phyloP scores from a whole-genome alignment of 129 eudicot genomes.

The sunflower (Helianthus annuus) region HanXRQr2.0-SUNRISE NC_035433.2:146236601-146237100 shows the following conservation, averaged over 20 bases:
- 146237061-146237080: conserved; percentile 1
- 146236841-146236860: conserved; percentile 18
- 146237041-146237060: conserved; percentile 18
- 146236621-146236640: background rate
- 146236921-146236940: background rate
- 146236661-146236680: background rate
- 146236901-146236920: background rate
- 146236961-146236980: no score
- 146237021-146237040: background rate
- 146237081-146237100: background rate
- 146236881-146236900: conserved; percentile 4
- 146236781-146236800: conserved; percentile 14
- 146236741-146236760: background rate
- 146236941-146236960: conserved; percentile 6
- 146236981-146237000: background rate
- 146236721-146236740: background rate
- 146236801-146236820: background rate
- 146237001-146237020: conserved; percentile 5
- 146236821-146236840: background rate
- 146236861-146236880: conserved; percentile 21
- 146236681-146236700: background rate
- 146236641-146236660: background rate
- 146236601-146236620: background rate
- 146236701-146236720: background rate
- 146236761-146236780: background rate